phyloP scores from a whole-genome alignment of 768 basidiomycete genomes.

The Chalciporus sphaerocephalus region DNA sequence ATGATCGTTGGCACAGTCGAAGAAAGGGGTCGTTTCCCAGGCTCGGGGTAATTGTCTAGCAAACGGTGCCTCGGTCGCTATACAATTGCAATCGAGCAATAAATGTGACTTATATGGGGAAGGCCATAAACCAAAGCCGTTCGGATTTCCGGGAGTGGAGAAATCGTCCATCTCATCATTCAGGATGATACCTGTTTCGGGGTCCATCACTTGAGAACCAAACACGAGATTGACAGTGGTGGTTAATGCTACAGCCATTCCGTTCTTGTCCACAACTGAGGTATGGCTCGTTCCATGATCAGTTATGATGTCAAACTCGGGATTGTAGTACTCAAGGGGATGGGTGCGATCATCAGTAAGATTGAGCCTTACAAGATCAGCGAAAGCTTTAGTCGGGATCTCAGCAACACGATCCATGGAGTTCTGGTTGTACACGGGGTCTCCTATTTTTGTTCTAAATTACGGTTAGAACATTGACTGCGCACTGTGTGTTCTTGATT shows the following conservation, averaged over 20 bases:
- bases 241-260: conserved; percentile 84
- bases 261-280: conserved; percentile 75
- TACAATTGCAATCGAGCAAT: neutral
- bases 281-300: conserved; percentile 96
- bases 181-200: conserved; percentile 81
- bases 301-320: conserved; percentile 66
- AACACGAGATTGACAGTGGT: conserved; percentile 89
- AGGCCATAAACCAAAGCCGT: conserved; percentile 77
- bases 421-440: conserved; percentile 60
- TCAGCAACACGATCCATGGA: conserved; percentile 51
- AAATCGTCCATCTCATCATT: conserved; percentile 98
- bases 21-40: conserved; percentile 86
- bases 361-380: conserved; percentile 53
- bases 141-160: conserved; percentile 77
- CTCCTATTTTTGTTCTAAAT: conserved; percentile 76
- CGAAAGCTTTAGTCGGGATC: conserved; percentile 69
- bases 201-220: conserved; percentile 83
- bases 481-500: conserved; percentile 15
- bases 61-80: conserved; percentile 1
- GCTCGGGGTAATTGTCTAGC: conserved; percentile 81
- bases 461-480: conserved; percentile 1
- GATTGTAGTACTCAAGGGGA: conserved; percentile 75
- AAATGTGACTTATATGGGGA: conserved; percentile 60
- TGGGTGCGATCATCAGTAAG: conserved; percentile 87
- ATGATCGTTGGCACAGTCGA: conserved; percentile 80